Evolutionary conservation across 176 grass and related monocot genomes (phyloP).

Genomic region (Aegilops bicornis): DNA sequence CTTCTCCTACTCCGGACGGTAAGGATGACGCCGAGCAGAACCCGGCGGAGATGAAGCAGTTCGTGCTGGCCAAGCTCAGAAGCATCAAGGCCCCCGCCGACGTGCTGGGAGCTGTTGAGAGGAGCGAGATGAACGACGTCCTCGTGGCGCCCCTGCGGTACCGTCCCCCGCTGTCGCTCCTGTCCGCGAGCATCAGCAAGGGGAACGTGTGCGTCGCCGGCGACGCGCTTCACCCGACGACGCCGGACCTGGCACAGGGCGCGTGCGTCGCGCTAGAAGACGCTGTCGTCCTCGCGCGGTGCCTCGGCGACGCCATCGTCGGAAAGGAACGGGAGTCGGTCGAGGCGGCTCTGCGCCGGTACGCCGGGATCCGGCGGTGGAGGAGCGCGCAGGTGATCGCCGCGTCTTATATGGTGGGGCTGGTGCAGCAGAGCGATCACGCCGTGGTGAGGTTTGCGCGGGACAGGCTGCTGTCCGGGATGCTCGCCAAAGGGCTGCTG

Average conservation of each 20-base stretch:
- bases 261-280: not conserved
- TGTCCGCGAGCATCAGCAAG: not conserved
- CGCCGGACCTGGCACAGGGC: not conserved
- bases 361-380: not conserved
- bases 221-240: slow-evolving; percentile 13
- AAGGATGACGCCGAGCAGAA: not conserved
- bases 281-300: not conserved
- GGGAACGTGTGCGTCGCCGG: slow-evolving; percentile 2
- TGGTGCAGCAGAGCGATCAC: slow-evolving; percentile 12
- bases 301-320: not conserved
- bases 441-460: not conserved
- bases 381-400: not conserved
- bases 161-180: not conserved
- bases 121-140: not conserved
- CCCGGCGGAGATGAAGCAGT: not conserved
- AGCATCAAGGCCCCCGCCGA: not conserved
- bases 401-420: not conserved
- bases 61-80: not conserved
- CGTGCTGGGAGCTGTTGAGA: not conserved
- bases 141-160: not conserved
- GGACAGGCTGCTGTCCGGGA: not conserved
- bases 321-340: not conserved
- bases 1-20: not conserved
- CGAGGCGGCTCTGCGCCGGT: not conserved
- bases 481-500: not conserved